Evolutionary conservation across 768 basidiomycete genomes (phyloP).

Genomic region (Leccinum uliginosum): DNA sequence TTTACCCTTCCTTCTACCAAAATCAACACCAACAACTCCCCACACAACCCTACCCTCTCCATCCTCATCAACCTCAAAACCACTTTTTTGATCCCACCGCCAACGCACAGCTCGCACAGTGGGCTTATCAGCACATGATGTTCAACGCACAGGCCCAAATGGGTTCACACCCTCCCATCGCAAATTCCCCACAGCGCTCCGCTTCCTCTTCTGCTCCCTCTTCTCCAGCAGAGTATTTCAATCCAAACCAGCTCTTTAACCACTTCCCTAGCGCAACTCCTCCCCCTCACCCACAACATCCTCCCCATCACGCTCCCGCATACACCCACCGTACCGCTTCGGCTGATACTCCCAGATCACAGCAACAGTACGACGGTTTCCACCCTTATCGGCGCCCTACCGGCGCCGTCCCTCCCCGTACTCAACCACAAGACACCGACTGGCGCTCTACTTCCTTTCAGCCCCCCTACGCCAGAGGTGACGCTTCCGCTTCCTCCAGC

Average conservation of each 20-base stretch:
- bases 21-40: conserved; percentile 57
- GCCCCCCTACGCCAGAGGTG: conserved; percentile 75
- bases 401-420: conserved; percentile 26
- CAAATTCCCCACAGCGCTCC: conserved; percentile 34
- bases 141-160: conserved; percentile 53
- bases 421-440: conserved; percentile 33
- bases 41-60: conserved; percentile 44
- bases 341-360: conserved; percentile 21
- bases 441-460: conserved; percentile 55
- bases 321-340: conserved; percentile 38
- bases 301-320: conserved; percentile 25
- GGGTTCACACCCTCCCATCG: conserved; percentile 32
- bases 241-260: conserved; percentile 57
- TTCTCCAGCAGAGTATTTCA: conserved; percentile 50
- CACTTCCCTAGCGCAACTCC: conserved; percentile 70
- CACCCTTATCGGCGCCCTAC: conserved; percentile 79
- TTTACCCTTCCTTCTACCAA: conserved; percentile 77
- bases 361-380: conserved; percentile 49
- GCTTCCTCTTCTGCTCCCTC: conserved; percentile 35
- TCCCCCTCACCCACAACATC: conserved; percentile 51
- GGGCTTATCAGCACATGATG: conserved; percentile 93
- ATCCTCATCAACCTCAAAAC: conserved; percentile 40
- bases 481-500: conserved; percentile 74
- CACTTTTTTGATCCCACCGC: conserved; percentile 74
- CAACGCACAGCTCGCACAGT: conserved; percentile 75